Evolutionary conservation across 805 yeast genomes (phyloP).

Genomic region (Lachancea fermentati): DNA sequence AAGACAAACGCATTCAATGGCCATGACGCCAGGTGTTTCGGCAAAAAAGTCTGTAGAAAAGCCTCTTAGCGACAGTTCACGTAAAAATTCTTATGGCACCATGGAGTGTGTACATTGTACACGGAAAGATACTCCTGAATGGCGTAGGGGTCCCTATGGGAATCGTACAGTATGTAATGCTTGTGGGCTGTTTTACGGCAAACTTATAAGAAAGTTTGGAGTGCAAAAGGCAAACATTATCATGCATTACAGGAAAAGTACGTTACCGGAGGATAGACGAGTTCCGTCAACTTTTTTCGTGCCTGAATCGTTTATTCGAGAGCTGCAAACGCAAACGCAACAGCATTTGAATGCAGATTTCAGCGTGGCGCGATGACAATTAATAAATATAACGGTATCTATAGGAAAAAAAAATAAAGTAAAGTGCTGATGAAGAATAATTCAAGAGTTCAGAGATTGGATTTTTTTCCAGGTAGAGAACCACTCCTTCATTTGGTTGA

Average conservation of each 20-base stretch:
- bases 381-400: too few relatives aligned
- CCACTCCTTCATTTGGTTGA: conserved; percentile 33
- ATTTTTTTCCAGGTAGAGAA: conserved; percentile 29
- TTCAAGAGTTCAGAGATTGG: conserved; percentile 1
- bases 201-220: conserved; percentile 41
- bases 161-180: conserved; percentile 84
- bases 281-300: conserved; percentile 25
- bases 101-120: conserved; percentile 63
- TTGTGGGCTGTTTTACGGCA: conserved; percentile 75
- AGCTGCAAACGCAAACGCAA: conserved; percentile 12
- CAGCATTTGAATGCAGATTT: conserved; percentile 9
- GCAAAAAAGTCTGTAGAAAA: too few relatives aligned
- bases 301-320: conserved; percentile 21
- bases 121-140: conserved; percentile 75
- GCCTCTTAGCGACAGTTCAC: background rate
- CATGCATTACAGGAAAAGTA: conserved; percentile 24
- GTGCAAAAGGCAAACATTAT: conserved; percentile 25
- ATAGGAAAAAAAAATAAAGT: too few relatives aligned
- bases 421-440: background rate
- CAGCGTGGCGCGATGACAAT: conserved; percentile 1
- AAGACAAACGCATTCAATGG: too few relatives aligned
- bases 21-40: too few relatives aligned
- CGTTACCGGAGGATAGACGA: conserved; percentile 27
- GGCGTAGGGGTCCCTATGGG: conserved; percentile 89
- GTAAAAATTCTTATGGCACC: conserved; percentile 1